These are phyloP conservation scores for Gaertneriomyces sp. DNA, from an alignment of 192 early-diverging fungal genomes.

Conservation along the genomic window DNA sequence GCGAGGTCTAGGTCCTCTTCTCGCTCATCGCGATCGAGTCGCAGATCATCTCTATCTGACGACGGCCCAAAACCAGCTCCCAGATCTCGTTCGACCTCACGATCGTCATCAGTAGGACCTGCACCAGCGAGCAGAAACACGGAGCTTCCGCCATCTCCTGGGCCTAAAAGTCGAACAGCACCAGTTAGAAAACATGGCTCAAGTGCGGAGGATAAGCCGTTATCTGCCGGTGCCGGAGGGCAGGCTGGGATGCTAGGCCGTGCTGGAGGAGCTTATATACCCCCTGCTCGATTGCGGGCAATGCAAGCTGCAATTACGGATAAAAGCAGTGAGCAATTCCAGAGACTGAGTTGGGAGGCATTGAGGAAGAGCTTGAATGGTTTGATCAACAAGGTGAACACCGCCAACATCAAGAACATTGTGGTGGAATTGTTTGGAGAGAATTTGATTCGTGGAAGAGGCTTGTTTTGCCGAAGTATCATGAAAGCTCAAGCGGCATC, in stretches of 20 bases:
- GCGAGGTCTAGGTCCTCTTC: too few species aligned
- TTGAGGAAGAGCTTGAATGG: conserved; percentile 94
- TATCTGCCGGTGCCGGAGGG: too few species aligned
- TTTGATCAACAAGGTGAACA: conserved; percentile 92
- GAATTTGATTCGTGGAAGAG: conserved; percentile 88
- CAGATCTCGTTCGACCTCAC: too few species aligned
- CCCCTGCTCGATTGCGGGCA: conserved; percentile 72
- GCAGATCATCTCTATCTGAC: too few species aligned
- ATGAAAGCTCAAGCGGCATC: conserved; percentile 88
- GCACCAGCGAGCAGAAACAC: too few species aligned
- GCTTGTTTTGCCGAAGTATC: conserved; percentile 76
- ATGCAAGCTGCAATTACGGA: conserved; percentile 68
- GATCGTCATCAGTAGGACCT: too few species aligned
- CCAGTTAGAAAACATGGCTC: too few species aligned
- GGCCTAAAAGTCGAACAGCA: too few species aligned
- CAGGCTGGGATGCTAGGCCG: conserved; percentile 30
- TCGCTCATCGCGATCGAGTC: too few species aligned
- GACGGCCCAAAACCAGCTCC: too few species aligned
- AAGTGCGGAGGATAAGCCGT: too few species aligned
- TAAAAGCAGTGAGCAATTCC: conserved; percentile 64
- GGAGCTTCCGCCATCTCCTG: too few species aligned
- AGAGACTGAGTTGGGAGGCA: conserved; percentile 90
- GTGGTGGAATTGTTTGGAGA: conserved; percentile 84
- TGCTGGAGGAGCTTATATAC: conserved; percentile 78
- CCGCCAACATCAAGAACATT: conserved; percentile 84